Base-by-base conservation (phyloP, 441 rosid species). In the Euphorbia schlechtendalii region DNA sequence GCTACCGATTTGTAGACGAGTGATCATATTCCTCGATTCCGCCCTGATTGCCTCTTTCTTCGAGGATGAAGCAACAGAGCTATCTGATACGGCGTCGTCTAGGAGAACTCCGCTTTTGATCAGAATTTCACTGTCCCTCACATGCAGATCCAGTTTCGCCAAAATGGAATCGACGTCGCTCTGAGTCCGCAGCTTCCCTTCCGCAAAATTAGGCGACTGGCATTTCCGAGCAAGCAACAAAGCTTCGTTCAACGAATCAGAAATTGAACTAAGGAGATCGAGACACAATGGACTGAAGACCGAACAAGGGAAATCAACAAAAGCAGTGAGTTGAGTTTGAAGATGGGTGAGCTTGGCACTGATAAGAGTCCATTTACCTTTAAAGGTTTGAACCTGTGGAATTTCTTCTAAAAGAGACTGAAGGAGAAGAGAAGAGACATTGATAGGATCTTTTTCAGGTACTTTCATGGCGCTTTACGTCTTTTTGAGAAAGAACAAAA, bases 101-200 rank as follows among this genome's bases (percentile, higher is more conserved):
- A 70, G 83, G 0, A 83, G 77, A 24, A 85, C 78, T 0, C 91
- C 95, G 9, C 91, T 87, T 36, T 66, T 74, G 14, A 88, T 83
- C 61, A 93, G 41, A 76, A 93, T 79, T 64, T 83, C 91, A 18
- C 81, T 66, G 54, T 93, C 99, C 56, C 67, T 78, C n/a, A 84
- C 81, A 65, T 85, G 87, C 18, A 86, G 82, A 59, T 84, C 94
- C 62, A 93, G 75, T 56, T 75, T 79, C 7, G 97, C 83, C 69
- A 84, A 67, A 64, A 86, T 69, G 11, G 96, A 84, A 61, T 90
- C 96, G 45, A 93, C 77, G 14, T 88, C 90, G 63, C 93, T 93
- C 80, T 93, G 98, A 25, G 98, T 88, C 69, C 75, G 80, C 65
- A 93, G 92, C 79, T 93, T 93, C 3, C 98, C 98, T 27, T 87